Conservation (phyloP, 1,284 basidiomycete species). For the Marasmius sp. region DNA sequence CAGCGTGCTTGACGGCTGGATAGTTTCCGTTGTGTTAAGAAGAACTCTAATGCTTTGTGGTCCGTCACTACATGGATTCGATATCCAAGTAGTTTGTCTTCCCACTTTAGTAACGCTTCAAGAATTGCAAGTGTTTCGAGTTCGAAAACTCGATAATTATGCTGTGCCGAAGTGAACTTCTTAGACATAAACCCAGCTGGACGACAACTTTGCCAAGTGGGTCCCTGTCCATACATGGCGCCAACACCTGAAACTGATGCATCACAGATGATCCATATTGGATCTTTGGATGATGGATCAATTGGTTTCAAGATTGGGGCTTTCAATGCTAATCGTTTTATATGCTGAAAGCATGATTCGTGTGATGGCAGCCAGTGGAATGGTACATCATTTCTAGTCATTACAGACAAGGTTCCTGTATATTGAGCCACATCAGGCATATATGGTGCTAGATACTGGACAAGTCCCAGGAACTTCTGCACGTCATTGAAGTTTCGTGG, state of each 20-base stretch:
- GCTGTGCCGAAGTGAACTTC: constrained; percentile 38
- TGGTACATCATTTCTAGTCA: constrained; percentile 12
- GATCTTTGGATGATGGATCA: neutral
- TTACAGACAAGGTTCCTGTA: constrained; percentile 18
- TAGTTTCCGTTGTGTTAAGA: constrained; percentile 22
- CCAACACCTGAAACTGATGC: constrained; percentile 36
- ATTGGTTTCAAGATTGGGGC: constrained; percentile 12
- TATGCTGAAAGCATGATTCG: constrained; percentile 10
- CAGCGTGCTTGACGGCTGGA: constrained; percentile 27
- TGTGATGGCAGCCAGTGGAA: constrained; percentile 13
- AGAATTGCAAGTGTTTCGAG: constrained; percentile 36
- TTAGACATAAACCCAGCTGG: constrained; percentile 40
- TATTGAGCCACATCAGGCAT: constrained; percentile 35
- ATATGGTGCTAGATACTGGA: constrained; percentile 40
- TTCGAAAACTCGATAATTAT: constrained; percentile 35
- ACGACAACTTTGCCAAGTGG: constrained; percentile 30
- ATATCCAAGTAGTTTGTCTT: constrained; percentile 33
- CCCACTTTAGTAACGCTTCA: constrained; percentile 35
- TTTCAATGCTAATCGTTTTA: constrained; percentile 6
- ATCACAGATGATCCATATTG: constrained; percentile 31
- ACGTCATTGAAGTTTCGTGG: constrained; percentile 35
- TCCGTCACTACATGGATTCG: constrained; percentile 35
- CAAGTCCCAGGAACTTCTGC: constrained; percentile 37
- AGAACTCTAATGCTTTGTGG: constrained; percentile 35
- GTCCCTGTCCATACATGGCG: constrained; percentile 37